Percentiles rank a stretch among this genome's conserved stretches.
Conservation (phyloP, 108 stramenopile genomes). For the Nitzschia inconspicua region DNA sequence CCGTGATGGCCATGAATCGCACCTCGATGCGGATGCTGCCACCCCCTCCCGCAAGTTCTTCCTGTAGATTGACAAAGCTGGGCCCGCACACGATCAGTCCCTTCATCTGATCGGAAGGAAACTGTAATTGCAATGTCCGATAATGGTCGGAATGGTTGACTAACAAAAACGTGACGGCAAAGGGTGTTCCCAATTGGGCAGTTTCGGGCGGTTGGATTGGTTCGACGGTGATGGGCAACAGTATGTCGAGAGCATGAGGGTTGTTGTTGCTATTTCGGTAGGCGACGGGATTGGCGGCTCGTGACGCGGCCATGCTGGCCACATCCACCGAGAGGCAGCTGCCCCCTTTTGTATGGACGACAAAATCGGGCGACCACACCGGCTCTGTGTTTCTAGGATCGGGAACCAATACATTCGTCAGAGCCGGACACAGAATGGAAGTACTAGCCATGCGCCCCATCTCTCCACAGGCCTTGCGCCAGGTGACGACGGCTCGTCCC, state of each 20-base stretch:
- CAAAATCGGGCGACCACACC: conserved; percentile 31
- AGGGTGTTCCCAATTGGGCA: conserved; percentile 45
- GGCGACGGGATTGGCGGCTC: conserved; percentile 13
- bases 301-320: conserved; percentile 54
- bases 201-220: conserved; percentile 71
- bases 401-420: conserved; percentile 15
- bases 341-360: conserved; percentile 57
- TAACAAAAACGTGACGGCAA: conserved; percentile 54
- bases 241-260: conserved; percentile 32
- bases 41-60: conserved; percentile 45
- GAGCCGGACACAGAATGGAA: conserved; percentile 43
- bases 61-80: conserved; percentile 61
- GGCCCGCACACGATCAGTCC: conserved; percentile 73
- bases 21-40: conserved; percentile 54
- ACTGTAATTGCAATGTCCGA: conserved; percentile 73
- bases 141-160: conserved; percentile 70
- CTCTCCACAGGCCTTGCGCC: conserved; percentile 81
- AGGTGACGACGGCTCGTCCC: conserved; percentile 63
- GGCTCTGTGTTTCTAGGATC: conserved; percentile 11
- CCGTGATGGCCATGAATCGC: conserved; percentile 52
- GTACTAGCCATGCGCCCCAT: conserved; percentile 56
- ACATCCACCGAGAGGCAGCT: conserved; percentile 69
- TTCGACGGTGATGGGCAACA: conserved; percentile 76
- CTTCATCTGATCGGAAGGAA: conserved; percentile 62
- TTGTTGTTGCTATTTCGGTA: neutral